Percentiles rank a stretch among this genome's conserved stretches.
These are phyloP conservation scores for Leishmania tarentolae DNA, from an alignment of 208 protist genomes.

Conservation along the genomic window DNA sequence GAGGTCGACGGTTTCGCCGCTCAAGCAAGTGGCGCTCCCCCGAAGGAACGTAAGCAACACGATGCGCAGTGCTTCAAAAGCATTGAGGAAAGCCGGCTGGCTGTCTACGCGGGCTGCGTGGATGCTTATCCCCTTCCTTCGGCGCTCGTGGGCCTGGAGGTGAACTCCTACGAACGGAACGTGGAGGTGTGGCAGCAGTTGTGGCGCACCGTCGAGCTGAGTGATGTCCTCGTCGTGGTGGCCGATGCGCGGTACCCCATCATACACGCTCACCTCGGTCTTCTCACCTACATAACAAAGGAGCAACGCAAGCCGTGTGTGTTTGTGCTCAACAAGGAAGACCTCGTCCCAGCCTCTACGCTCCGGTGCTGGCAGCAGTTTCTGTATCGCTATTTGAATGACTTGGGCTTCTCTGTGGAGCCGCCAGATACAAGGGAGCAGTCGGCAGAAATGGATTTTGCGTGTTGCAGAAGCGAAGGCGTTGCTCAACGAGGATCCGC, in stretches of 20 bases:
- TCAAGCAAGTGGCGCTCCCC: not conserved
- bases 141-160: constrained; percentile 31
- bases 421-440: constrained; percentile 5
- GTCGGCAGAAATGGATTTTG: not conserved
- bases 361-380: constrained; percentile 78
- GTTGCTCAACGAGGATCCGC: not conserved
- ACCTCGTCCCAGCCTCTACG: constrained; percentile 74
- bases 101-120: constrained; percentile 44
- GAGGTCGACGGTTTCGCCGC: not conserved
- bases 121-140: constrained; percentile 41
- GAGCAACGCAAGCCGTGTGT: constrained; percentile 90
- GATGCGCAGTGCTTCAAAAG: constrained; percentile 24
- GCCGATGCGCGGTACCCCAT: constrained; percentile 95
- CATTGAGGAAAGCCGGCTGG: constrained; percentile 58
- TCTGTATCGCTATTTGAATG: constrained; percentile 56
- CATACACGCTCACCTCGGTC: constrained; percentile 93
- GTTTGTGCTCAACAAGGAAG: constrained; percentile 96
- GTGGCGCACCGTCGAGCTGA: constrained; percentile 96
- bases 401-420: constrained; percentile 45
- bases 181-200: constrained; percentile 98
- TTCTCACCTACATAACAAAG: constrained; percentile 91
- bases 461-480: not conserved
- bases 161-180: constrained; percentile 97
- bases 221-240: constrained; percentile 95
- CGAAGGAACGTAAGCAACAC: not conserved